Conservation (phyloP, 2,329 filamentous ascomycete species). For the Penicillium sp. region DNA sequence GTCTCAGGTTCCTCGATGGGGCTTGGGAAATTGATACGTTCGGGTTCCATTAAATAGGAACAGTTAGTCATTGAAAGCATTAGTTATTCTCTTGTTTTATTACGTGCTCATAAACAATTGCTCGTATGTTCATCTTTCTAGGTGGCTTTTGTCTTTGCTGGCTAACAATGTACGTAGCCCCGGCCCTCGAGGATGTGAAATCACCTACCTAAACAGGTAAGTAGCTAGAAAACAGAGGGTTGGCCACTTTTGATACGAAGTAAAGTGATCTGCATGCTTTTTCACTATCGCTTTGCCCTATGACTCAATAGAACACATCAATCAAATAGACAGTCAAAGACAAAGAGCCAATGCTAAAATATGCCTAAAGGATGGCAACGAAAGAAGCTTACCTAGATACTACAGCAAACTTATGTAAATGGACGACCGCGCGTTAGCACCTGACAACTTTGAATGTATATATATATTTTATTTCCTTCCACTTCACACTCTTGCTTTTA, state of each 20-base stretch:
- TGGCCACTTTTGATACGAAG: background rate
- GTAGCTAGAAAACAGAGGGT: background rate
- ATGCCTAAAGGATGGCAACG: background rate
- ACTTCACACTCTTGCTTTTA: background rate
- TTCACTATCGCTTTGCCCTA: too few relatives aligned
- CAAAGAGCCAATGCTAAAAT: background rate
- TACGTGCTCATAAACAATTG: background rate
- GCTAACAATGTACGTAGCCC: too few relatives aligned
- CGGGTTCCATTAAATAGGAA: constrained; percentile 3
- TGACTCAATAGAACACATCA: background rate
- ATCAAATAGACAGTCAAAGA: background rate
- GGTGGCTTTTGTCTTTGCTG: background rate
- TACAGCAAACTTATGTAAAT: background rate
- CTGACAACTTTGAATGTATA: background rate
- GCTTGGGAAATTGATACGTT: constrained; percentile 5
- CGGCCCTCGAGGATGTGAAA: background rate
- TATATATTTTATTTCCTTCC: background rate
- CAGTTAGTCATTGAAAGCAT: constrained; percentile 14
- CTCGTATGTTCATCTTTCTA: background rate
- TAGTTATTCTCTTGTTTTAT: background rate
- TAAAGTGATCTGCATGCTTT: background rate
- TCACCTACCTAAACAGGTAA: background rate
- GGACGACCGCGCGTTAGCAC: background rate
- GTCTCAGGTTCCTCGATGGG: constrained; percentile 1
- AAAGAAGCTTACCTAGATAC: background rate